Base-by-base conservation (phyloP, 1,284 basidiomycete species). In the Malassezia obtusa region DNA sequence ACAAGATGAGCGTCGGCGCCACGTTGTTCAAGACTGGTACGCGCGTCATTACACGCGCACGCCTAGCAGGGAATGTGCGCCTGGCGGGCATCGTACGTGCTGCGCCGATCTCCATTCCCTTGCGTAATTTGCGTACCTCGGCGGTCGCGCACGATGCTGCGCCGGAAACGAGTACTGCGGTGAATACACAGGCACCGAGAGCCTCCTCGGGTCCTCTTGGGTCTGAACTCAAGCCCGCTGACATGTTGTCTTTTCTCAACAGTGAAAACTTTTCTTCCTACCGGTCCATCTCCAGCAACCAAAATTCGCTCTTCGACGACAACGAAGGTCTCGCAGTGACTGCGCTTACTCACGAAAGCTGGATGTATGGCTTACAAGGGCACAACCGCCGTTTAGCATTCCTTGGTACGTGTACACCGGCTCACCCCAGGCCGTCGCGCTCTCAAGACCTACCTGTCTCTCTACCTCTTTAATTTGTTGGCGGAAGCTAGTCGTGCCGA, bases 361-460 rank as follows among this genome's bases (percentile, higher is more conserved):
- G 60, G 41, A 54, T 56, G 28, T 57, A 63, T 36, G 63, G 59
- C 21, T 37, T 58, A 22, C 50, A 63, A 26, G 67, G 65, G 7
- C 67, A 73, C 45, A 73, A 71, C 36, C 56, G 70, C 2, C 50
- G 70, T 22, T 57, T 73, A 5, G 62, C 65, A 4, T 73, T 73
- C 43, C 49, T 71, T 4, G 67, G 67, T 47, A 40, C 26, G 38
- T 26, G 1, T n/a, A 6, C 21, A 24, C 21, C 19, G 12, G 2
- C 30, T 31, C 38, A 24, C 15, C 38, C 14, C 38, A 40, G 38
- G 40, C 5, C 63, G 70, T 3, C 59, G 68, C 25, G 62, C 64
- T 5, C 53, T 73, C 31, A 66, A 69, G 40, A 57, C 65, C 11
- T 65, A 63, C 50, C 60, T 67, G 30, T 61, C 62, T 4, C 53